Conservation (phyloP, 371 early-diverging fungal species). For the Rhizopus arrhizus region DNA sequence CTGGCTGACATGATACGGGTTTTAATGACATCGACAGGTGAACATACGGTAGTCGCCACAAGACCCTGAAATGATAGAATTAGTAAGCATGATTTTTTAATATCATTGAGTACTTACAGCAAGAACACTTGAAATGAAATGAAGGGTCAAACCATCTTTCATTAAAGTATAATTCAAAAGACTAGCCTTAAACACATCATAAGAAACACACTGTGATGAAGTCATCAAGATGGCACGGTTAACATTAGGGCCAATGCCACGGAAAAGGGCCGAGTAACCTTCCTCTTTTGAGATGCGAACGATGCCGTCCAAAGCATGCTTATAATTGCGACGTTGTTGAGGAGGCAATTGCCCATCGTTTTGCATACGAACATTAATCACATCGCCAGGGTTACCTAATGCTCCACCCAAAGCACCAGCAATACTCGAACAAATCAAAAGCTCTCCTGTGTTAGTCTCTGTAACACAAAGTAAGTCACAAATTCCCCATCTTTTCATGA, state of each 20-base stretch:
- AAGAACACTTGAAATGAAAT: constrained; percentile 75
- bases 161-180: constrained; percentile 62
- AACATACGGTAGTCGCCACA: constrained; percentile 86
- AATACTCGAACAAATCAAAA: constrained; percentile 63
- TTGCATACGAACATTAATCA: constrained; percentile 84
- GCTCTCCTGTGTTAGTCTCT: constrained; percentile 32
- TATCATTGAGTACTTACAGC: constrained; percentile 57
- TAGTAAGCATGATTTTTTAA: too few relatives aligned
- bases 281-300: constrained; percentile 68
- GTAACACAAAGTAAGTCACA: constrained; percentile 20
- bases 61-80: constrained; percentile 59
- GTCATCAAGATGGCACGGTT: constrained; percentile 81
- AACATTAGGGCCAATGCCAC: constrained; percentile 76
- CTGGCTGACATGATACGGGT: constrained; percentile 85
- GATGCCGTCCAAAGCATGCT: constrained; percentile 77
- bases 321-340: constrained; percentile 70
- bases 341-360: constrained; percentile 77
- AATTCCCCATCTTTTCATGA: not conserved
- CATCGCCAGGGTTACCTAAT: constrained; percentile 84
- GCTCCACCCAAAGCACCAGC: constrained; percentile 82
- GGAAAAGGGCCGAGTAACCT: constrained; percentile 64
- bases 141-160: constrained; percentile 66
- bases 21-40: constrained; percentile 90
- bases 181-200: constrained; percentile 72
- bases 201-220: constrained; percentile 72